These are phyloP conservation scores for Cordyceps militaris DNA, from an alignment of 2,329 filamentous ascomycete genomes.

Conservation along the genomic window DNA sequence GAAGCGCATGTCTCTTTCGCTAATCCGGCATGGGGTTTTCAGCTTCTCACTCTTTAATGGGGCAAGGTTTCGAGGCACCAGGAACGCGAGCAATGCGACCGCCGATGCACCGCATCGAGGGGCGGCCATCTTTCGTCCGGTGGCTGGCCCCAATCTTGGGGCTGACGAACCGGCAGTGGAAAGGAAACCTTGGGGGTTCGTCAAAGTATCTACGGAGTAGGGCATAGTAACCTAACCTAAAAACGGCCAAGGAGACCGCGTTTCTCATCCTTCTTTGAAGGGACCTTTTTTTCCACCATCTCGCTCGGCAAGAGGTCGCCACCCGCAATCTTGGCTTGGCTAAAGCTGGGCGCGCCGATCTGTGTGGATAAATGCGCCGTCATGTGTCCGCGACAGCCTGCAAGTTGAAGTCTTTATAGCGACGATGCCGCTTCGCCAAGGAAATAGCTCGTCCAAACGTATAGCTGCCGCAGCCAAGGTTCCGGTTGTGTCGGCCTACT, in stretches of 20 bases:
- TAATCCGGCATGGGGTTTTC: neutral
- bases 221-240: neutral
- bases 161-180: too few species aligned
- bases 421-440: neutral
- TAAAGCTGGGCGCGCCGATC: neutral
- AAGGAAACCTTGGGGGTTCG: neutral
- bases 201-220: neutral
- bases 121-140: too few species aligned
- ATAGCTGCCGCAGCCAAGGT: neutral
- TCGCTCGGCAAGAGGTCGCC: neutral
- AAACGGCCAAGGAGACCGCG: slow-evolving; percentile 3
- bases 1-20: neutral
- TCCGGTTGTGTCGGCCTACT: neutral
- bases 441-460: neutral
- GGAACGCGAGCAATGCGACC: slow-evolving; percentile 3
- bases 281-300: neutral
- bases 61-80: neutral
- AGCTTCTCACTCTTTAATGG: slow-evolving; percentile 9
- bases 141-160: too few species aligned
- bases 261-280: neutral
- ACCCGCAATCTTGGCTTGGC: neutral
- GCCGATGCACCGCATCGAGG: neutral
- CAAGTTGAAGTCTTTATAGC: too few species aligned
- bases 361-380: neutral
- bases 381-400: too few species aligned